Percentiles rank a stretch among this genome's conserved stretches.
Evolutionary conservation across 345 rosid species (phyloP).

Genomic region (Linum trigynum): DNA sequence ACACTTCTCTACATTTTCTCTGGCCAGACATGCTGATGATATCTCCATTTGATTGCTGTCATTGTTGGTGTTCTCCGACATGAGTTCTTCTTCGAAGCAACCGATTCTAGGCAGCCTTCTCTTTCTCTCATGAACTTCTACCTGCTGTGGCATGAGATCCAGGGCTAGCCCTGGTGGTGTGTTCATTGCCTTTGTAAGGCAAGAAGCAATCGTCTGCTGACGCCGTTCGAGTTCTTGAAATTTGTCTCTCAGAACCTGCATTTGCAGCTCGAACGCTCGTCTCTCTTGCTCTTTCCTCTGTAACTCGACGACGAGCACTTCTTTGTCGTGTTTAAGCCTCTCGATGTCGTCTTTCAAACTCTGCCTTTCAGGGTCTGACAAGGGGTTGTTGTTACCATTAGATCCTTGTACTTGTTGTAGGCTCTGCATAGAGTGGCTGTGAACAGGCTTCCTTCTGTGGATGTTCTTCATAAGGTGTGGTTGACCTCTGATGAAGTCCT

Average conservation of each 20-base stretch:
- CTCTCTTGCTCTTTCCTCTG: slow-evolving; percentile 48
- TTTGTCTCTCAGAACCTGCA: slow-evolving; percentile 48
- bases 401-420: slow-evolving; percentile 37
- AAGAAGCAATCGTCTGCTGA: slow-evolving; percentile 49
- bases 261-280: slow-evolving; percentile 46
- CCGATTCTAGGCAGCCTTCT: slow-evolving; percentile 58
- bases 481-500: slow-evolving; percentile 66
- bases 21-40: slow-evolving; percentile 28
- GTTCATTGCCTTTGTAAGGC: slow-evolving; percentile 40
- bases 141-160: slow-evolving; percentile 34
- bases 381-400: slow-evolving; percentile 15
- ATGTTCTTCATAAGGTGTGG: slow-evolving; percentile 78
- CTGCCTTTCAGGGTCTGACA: slow-evolving; percentile 59
- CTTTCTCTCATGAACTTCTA: slow-evolving; percentile 49
- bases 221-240: slow-evolving; percentile 48
- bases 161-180: slow-evolving; percentile 52
- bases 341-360: slow-evolving; percentile 53
- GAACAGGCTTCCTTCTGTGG: slow-evolving; percentile 84
- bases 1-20: slow-evolving; percentile 39
- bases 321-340: slow-evolving; percentile 48
- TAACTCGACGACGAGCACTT: slow-evolving; percentile 41
- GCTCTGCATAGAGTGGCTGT: slow-evolving; percentile 69
- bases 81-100: slow-evolving; percentile 26
- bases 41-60: slow-evolving; percentile 34
- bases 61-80: slow-evolving; percentile 4